phyloP scores from a whole-genome alignment of 2,329 filamentous ascomycete genomes.

The Cadophora malorum region DNA sequence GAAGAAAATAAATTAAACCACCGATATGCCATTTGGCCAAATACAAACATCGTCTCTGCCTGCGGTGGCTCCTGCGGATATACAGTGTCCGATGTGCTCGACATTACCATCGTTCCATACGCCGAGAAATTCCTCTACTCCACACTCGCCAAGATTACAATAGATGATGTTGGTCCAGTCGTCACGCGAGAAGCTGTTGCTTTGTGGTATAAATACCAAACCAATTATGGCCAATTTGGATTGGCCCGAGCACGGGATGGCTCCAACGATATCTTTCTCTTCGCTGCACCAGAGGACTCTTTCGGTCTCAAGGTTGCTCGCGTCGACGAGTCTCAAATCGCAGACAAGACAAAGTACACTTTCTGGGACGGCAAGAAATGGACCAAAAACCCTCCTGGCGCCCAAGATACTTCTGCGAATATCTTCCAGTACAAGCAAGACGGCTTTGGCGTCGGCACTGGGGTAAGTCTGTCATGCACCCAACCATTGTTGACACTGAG shows the following conservation, averaged over 20 bases:
- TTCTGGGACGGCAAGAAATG: constrained; percentile 19
- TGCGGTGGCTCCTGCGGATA: constrained; percentile 13
- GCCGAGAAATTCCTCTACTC: constrained; percentile 14
- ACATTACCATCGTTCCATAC: constrained; percentile 11
- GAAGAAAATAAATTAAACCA: constrained; percentile 9
- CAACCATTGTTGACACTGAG: not conserved
- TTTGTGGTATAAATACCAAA: constrained; percentile 14
- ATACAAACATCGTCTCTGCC: constrained; percentile 18
- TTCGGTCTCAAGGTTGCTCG: constrained; percentile 20
- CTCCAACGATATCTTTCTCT: constrained; percentile 18
- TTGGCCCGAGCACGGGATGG: constrained; percentile 19
- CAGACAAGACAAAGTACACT: constrained; percentile 17
- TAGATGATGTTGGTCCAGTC: not conserved
- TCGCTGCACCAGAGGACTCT: constrained; percentile 4
- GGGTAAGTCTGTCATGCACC: not conserved
- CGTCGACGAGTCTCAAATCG: constrained; percentile 14
- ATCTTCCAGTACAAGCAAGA: constrained; percentile 15
- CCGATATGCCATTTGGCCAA: constrained; percentile 19
- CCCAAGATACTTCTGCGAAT: constrained; percentile 5
- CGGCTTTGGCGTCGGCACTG: constrained; percentile 11
- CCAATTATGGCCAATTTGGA: constrained; percentile 13
- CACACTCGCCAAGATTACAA: constrained; percentile 19
- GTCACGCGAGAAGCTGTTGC: constrained; percentile 10
- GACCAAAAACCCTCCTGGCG: constrained; percentile 7
- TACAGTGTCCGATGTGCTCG: constrained; percentile 15